Evolutionary conservation across 1,284 basidiomycete genomes (phyloP).

Genomic region (Sporisorium graminicola): DNA sequence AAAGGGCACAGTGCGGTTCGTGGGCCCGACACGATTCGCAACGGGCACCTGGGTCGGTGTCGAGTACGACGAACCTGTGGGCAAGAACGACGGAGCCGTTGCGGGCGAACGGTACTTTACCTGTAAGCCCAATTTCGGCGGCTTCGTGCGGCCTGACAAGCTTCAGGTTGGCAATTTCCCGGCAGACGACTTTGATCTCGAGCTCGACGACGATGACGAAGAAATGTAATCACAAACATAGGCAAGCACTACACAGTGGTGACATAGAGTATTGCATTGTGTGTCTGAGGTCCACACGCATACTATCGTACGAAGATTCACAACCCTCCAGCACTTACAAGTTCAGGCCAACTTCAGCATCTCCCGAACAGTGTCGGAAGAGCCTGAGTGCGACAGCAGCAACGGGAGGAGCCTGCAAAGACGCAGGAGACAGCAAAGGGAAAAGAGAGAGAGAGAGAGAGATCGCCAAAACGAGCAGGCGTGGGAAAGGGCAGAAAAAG

Average conservation of each 20-base stretch:
- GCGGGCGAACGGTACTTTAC: slow-evolving; percentile 87
- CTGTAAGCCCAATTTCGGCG: slow-evolving; percentile 81
- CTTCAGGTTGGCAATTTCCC: slow-evolving; percentile 88
- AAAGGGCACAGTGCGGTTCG: slow-evolving; percentile 85
- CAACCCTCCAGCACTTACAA: not conserved
- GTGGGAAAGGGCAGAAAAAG: not conserved
- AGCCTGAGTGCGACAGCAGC: not conserved
- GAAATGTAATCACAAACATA: slow-evolving; percentile 24
- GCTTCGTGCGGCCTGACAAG: slow-evolving; percentile 87
- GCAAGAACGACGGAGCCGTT: slow-evolving; percentile 93
- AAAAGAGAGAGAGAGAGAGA: not conserved
- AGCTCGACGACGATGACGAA: slow-evolving; percentile 44
- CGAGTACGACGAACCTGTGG: slow-evolving; percentile 94
- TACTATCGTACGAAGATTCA: not conserved
- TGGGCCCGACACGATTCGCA: slow-evolving; percentile 84
- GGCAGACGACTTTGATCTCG: slow-evolving; percentile 34
- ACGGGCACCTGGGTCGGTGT: slow-evolving; percentile 84
- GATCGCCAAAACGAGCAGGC: no score
- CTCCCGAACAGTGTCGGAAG: not conserved
- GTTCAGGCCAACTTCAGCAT: not conserved
- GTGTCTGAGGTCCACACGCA: not conserved
- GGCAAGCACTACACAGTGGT: not conserved
- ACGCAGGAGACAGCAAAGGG: not conserved
- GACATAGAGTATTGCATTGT: not conserved
- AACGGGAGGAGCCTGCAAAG: not conserved